phyloP scores from a whole-genome alignment of 2,329 filamentous ascomycete genomes.

The Clonostachys solani region DNA sequence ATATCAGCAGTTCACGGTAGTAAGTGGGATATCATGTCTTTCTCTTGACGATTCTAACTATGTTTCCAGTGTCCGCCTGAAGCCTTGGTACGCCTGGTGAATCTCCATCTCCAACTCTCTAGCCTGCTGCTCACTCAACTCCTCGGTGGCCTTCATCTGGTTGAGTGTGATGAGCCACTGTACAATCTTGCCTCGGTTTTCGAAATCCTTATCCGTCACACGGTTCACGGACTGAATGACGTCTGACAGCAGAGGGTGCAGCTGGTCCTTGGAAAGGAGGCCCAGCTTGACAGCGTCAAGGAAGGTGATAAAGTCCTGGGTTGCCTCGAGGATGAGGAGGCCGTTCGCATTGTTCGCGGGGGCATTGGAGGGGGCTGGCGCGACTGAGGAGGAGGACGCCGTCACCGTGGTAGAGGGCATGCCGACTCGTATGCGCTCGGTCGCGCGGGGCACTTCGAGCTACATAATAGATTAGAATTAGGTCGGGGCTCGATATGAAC shows the following conservation, averaged over 20 bases:
- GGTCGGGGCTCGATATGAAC: background rate
- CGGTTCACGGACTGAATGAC: constrained; percentile 97
- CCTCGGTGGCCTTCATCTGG: constrained; percentile 94
- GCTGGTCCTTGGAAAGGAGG: constrained; percentile 87
- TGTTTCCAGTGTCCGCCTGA: constrained; percentile 67
- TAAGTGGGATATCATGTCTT: background rate
- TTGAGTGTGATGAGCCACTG: constrained; percentile 97
- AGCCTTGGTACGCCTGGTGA: constrained; percentile 89
- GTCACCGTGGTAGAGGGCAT: constrained; percentile 79
- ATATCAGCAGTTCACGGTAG: background rate
- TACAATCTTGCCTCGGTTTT: constrained; percentile 93
- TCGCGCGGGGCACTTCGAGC: constrained; percentile 93
- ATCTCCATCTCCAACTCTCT: constrained; percentile 91
- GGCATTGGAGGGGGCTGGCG: background rate
- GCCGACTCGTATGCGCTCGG: constrained; percentile 86
- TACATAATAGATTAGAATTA: constrained; percentile 25
- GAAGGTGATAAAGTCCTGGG: constrained; percentile 98
- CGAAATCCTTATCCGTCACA: constrained; percentile 92
- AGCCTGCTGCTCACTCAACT: constrained; percentile 81
- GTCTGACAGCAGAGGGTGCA: constrained; percentile 92
- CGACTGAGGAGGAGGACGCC: constrained; percentile 39
- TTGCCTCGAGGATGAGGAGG: constrained; percentile 79
- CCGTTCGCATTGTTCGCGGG: constrained; percentile 47
- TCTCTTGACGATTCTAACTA: background rate
- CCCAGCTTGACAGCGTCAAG: constrained; percentile 91